Evolutionary conservation across 2,329 filamentous ascomycete species (phyloP).

Genomic region (Ascochyta pisi): DNA sequence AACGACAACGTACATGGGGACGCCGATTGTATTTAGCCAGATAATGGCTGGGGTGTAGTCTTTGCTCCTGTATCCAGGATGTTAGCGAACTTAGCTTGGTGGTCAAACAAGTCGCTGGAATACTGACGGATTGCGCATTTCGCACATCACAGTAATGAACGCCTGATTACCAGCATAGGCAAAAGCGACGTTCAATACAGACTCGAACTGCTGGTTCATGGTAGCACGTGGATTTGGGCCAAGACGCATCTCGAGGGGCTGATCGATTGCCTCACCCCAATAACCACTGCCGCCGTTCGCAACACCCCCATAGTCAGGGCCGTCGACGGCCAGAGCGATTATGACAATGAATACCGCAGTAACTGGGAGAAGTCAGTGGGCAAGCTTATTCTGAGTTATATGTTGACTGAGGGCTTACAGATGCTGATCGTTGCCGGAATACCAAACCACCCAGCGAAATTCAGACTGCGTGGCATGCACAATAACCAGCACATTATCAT

Average conservation of each 20-base stretch:
- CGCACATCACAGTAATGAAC: constrained; percentile 70
- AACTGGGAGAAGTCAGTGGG: constrained; percentile 25
- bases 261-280: constrained; percentile 8
- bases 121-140: constrained; percentile 59
- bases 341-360: constrained; percentile 43
- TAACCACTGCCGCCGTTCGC: constrained; percentile 10
- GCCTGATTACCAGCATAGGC: constrained; percentile 58
- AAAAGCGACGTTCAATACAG: constrained; percentile 66
- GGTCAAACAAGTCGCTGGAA: constrained; percentile 51
- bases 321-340: constrained; percentile 8
- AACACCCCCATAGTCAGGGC: constrained; percentile 6
- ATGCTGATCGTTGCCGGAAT: constrained; percentile 13
- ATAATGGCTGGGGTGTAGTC: constrained; percentile 14
- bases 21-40: constrained; percentile 46
- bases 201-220: constrained; percentile 14
- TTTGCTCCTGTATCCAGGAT: background rate
- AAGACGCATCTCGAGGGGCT: constrained; percentile 14
- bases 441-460: constrained; percentile 18
- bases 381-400: constrained; percentile 5
- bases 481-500: constrained; percentile 25
- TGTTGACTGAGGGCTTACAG: constrained; percentile 16
- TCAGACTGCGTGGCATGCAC: constrained; percentile 22
- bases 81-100: background rate
- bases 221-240: constrained; percentile 7
- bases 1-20: constrained; percentile 67